Percentiles rank a stretch among this genome's conserved stretches.
Evolutionary conservation across 805 yeast genomes (phyloP).

Genomic region (Huiozyma naganishii): DNA sequence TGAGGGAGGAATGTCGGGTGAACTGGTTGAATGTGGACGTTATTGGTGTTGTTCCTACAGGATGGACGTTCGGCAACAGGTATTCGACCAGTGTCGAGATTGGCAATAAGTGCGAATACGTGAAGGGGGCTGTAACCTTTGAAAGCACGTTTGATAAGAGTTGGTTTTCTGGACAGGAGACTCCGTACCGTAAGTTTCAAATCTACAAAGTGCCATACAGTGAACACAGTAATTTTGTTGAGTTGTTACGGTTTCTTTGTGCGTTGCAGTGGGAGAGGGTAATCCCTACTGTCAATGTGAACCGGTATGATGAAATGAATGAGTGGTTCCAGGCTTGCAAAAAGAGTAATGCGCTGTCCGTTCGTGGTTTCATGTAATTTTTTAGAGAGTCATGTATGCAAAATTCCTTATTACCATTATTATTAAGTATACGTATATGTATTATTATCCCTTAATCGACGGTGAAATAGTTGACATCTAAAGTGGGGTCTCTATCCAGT

Average conservation of each 20-base stretch:
- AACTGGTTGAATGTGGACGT: conserved; percentile 26
- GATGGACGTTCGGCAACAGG: conserved; percentile 57
- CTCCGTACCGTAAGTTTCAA: conserved; percentile 27
- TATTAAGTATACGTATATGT: background rate
- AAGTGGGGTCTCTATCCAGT: conserved; percentile 5
- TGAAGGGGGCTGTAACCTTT: conserved; percentile 2
- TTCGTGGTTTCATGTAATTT: no score
- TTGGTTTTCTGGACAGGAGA: conserved; percentile 19
- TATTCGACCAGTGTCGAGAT: background rate
- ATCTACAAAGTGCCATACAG: conserved; percentile 73
- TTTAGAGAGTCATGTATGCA: background rate
- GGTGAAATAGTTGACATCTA: background rate
- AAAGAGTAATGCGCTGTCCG: conserved; percentile 4
- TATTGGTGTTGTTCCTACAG: conserved; percentile 78
- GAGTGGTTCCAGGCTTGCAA: conserved; percentile 30
- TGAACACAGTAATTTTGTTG: conserved; percentile 87
- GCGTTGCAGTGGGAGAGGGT: conserved; percentile 40
- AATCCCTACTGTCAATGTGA: conserved; percentile 63
- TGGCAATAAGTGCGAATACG: conserved; percentile 7
- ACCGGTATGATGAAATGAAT: conserved; percentile 21
- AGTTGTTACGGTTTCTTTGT: conserved; percentile 55
- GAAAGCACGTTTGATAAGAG: conserved; percentile 6
- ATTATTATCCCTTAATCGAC: background rate
- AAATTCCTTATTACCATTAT: background rate
- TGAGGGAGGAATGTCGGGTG: conserved; percentile 6